phyloP scores from a whole-genome alignment of 257 asterid genomes.

The Nicotiana sylvestris region DNA sequence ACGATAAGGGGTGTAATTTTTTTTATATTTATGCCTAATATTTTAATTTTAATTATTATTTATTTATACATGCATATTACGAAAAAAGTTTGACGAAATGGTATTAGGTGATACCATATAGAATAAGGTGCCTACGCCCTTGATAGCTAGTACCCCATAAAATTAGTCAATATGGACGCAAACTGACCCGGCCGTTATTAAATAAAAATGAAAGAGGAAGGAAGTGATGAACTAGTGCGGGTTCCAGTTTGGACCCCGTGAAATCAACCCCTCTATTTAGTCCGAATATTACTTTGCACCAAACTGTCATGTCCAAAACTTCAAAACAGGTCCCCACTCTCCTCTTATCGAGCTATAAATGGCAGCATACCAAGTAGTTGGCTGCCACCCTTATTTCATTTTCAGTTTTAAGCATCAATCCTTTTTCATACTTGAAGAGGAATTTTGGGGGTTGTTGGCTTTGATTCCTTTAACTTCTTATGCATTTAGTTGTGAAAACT shows the following conservation, averaged over 20 bases:
- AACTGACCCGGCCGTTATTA: no score
- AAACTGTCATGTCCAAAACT: slow-evolving; percentile 14
- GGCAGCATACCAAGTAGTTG: slow-evolving; percentile 7
- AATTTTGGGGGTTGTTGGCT: background rate
- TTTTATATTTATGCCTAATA: no score
- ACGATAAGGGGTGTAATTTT: fast-evolving
- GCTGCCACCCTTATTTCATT: background rate
- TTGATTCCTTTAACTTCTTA: background rate
- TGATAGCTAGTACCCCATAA: no score
- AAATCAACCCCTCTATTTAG: slow-evolving; percentile 18
- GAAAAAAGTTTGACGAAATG: no score
- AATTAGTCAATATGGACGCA: no score
- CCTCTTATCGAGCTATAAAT: slow-evolving; percentile 10
- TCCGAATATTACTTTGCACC: slow-evolving; percentile 26
- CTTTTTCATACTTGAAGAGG: slow-evolving; percentile 12
- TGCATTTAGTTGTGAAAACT: background rate
- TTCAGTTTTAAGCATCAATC: slow-evolving; percentile 9
- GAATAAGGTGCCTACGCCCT: no score
- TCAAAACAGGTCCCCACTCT: slow-evolving; percentile 24
- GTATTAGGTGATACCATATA: no score
- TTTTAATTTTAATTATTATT: no score
- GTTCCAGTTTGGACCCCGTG: slow-evolving; percentile 19
- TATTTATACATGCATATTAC: no score
- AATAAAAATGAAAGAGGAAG: background rate
- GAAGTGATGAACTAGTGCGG: background rate